Evolutionary conservation across 2,329 filamentous ascomycete species (phyloP), one percentile per base, ranked within the genome.

Genomic region (Trichoderma asperellum): DNA sequence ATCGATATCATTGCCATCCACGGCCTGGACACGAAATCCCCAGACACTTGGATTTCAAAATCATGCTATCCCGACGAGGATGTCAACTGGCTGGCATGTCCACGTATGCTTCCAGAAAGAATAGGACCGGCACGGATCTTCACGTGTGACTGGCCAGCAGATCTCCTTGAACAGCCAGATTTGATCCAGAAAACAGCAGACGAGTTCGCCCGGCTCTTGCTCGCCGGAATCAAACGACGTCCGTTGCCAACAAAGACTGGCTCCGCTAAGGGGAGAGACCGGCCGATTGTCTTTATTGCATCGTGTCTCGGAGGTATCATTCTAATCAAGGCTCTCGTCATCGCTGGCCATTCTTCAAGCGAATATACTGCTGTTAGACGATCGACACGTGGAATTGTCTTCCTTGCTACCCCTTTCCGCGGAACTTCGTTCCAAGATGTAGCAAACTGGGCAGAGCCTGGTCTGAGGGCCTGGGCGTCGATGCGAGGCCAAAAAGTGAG

Each of bases 1-100:
- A 61, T 73, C 27, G 76, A 77, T 14, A 74, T 82, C 56, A 77
- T 80, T 35, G 72, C 81, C n/a, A 79, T 82, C 37, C 81, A 77
- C 72, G 73, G 76, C 68, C 70, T 78, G 34, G 74, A 78, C 62
- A 77, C 76, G 11, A 72, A 72, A n/a, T 76, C 75, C 49, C 75
- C 72, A 4, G 73, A 75, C 27, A 77, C 76, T 4, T 78, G 75
- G 77, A 73, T 59, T 55, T 75, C 72, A 72, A 69, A 68, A 27
- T 53, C 58, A 18, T 11, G 57, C 11, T 5, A 62, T 5, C 61
- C 55, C 11, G 7, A 37, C 12, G 64, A 60, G 56, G 34, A 29
- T 32, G 73, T 75, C 21, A 76, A 77, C 66, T 78, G 75, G 75
- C 72, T 78, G 34, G 53, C 55, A n/a, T 65, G 74, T 56, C 61